phyloP scores from a whole-genome alignment of 371 early-diverging fungal species.

The Rhizopus delemar region DNA sequence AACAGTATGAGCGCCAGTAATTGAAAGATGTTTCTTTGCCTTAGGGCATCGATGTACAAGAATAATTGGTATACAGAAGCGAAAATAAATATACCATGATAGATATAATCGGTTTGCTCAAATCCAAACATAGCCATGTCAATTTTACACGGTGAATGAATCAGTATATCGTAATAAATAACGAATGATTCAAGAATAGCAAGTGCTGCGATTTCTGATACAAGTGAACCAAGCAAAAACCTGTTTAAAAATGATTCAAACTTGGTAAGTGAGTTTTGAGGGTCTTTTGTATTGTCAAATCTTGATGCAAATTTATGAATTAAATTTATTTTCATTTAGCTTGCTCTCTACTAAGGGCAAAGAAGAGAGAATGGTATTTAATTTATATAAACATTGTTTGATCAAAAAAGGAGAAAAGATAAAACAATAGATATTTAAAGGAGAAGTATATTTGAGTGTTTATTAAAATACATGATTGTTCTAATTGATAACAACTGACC shows the following conservation, averaged over 20 bases:
- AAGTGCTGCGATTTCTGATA: slow-evolving; percentile 7
- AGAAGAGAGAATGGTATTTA: too few relatives aligned
- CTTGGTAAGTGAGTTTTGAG: not conserved
- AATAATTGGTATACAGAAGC: slow-evolving; percentile 16
- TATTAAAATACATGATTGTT: too few relatives aligned
- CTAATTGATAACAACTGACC: slow-evolving; percentile 68
- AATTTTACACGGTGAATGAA: slow-evolving; percentile 14
- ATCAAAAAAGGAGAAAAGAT: not conserved
- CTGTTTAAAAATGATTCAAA: not conserved
- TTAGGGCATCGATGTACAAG: slow-evolving; percentile 19
- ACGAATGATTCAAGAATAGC: slow-evolving; percentile 15
- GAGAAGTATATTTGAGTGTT: not conserved
- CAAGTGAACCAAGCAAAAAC: not conserved
- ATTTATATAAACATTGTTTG: not conserved
- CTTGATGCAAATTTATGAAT: not conserved
- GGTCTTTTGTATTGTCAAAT: not conserved
- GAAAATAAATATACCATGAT: slow-evolving; percentile 15
- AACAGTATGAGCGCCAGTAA: slow-evolving; percentile 17
- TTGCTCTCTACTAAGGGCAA: too few relatives aligned
- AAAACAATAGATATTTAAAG: not conserved
- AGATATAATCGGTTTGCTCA: slow-evolving; percentile 19
- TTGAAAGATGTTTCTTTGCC: slow-evolving; percentile 12
- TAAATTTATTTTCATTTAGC: too few relatives aligned
- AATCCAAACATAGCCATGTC: slow-evolving; percentile 6
- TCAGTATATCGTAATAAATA: slow-evolving; percentile 12